Base-by-base conservation (phyloP, 78 protist genomes). In the Cavenderia fasciculata region DNA sequence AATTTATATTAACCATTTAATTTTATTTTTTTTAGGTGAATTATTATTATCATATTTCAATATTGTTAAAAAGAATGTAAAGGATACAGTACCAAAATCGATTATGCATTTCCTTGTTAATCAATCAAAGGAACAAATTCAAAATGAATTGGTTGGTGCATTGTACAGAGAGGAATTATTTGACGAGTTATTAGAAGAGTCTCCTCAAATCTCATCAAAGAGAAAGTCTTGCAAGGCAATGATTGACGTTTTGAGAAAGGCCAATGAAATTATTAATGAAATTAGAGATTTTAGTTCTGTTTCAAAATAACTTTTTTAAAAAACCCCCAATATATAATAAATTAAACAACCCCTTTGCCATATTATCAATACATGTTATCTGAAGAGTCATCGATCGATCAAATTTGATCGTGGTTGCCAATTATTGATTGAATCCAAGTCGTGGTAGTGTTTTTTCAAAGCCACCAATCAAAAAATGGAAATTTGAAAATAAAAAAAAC, bases 41-140 rank as follows among this genome's bases (percentile, higher is more conserved):
- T 66, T 97, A 44, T 56, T 97, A 47, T 36, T 21, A 27, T 47
- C 87, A 10, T 97, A 97, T 90, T 97, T 96, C 72, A 66, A 41
- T 34, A 94, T 96, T 40, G 98, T 96, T 16, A 56, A 85, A 56
- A 93, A 96, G 94, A 97, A 92, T 86, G 78, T 98, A 51, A 65
- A 66, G 41, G 98, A 97, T 68, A 36, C 49, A 21, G 98, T 97
- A 34, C 99, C 99, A 49, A 97, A 97, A 92, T 66, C 96, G 68
- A 94, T 97, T 77, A 97, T 97, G 98, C 95, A 93, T 94, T 94
- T 98, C 90, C 51, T 98, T 59, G 97, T 98, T 46, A 92, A 96
- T 73, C 49, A 70, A 70, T 56, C 94, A 16, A 95, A 95, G 52
- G 96, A 94, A 29, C 52, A 29, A 29, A 62, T 98, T 70, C 95